These are phyloP conservation scores for Diaporthe australafricana DNA, from an alignment of 2,329 filamentous ascomycete species.

Conservation along the genomic window DNA sequence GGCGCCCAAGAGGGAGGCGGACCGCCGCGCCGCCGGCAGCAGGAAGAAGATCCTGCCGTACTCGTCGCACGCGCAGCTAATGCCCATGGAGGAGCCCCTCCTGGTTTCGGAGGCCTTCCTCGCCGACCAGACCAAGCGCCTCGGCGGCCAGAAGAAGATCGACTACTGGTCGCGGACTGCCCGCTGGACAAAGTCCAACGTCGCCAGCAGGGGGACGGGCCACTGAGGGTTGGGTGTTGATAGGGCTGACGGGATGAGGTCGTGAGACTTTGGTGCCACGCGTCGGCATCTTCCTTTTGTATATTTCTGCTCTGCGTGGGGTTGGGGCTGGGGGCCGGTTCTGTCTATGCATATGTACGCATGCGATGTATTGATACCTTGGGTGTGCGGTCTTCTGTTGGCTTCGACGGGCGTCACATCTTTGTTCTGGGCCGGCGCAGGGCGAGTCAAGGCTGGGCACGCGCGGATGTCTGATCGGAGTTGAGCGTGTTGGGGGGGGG, in stretches of 20 bases:
- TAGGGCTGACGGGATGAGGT: no score
- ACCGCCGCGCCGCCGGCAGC: background rate
- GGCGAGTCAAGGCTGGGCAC: background rate
- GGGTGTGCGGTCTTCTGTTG: background rate
- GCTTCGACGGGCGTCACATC: background rate
- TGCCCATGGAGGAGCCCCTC: constrained; percentile 52
- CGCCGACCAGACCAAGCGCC: constrained; percentile 39
- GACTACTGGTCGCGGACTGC: constrained; percentile 29
- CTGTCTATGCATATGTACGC: background rate
- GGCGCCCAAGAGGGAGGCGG: constrained; percentile 18
- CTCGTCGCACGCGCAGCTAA: constrained; percentile 49
- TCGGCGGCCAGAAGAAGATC: constrained; percentile 28
- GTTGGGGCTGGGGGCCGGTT: background rate
- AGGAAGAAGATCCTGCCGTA: constrained; percentile 50
- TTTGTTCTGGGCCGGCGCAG: constrained; percentile 19
- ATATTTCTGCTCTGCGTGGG: background rate
- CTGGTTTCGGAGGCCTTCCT: constrained; percentile 51
- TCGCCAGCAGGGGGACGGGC: background rate
- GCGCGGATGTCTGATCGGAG: background rate
- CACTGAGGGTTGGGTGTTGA: constrained; percentile 6
- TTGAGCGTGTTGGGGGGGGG: background rate
- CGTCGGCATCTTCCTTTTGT: background rate
- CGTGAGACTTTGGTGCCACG: no score
- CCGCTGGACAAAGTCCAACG: background rate
- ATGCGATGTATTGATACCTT: constrained; percentile 1